Percentiles rank a stretch among this genome's conserved stretches.
Evolutionary conservation across 176 grass and related monocot species (phyloP).

Genomic region (Olyra latifolia): DNA sequence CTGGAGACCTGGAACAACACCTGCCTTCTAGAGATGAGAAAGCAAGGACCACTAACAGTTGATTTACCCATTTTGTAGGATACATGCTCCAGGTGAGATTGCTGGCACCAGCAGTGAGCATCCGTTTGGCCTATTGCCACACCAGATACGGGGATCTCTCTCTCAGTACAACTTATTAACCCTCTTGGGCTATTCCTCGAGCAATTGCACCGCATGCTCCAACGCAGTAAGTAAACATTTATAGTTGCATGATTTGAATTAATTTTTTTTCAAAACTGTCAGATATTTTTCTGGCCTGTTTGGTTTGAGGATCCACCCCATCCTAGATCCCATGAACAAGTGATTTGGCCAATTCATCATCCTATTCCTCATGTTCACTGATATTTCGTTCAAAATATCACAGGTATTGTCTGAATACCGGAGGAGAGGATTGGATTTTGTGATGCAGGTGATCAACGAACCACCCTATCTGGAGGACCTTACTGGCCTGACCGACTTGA

Average conservation of each 20-base stretch:
- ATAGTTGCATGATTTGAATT: background rate
- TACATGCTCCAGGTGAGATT: conserved; percentile 83
- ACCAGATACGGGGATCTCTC: conserved; percentile 89
- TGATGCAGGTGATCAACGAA: conserved; percentile 91
- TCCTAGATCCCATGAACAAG: too few relatives aligned
- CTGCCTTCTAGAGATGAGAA: background rate
- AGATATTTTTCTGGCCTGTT: background rate
- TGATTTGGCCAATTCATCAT: background rate
- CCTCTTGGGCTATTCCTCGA: conserved; percentile 79
- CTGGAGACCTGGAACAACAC: conserved; percentile 1
- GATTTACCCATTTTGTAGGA: conserved; percentile 49
- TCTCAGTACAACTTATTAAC: conserved; percentile 73
- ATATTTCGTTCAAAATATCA: background rate
- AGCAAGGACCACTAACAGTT: background rate
- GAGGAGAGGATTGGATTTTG: conserved; percentile 74
- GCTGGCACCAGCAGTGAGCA: conserved; percentile 46
- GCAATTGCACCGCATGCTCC: conserved; percentile 86
- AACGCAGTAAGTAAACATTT: conserved; percentile 56
- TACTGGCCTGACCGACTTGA: conserved; percentile 84
- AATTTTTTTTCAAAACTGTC: background rate
- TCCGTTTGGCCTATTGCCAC: conserved; percentile 64
- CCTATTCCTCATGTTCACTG: too few relatives aligned
- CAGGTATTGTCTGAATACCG: conserved; percentile 86
- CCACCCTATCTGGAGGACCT: conserved; percentile 91
- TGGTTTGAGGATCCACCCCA: too few relatives aligned